These are phyloP conservation scores for Vanrija sp. DNA, from an alignment of 1,284 basidiomycete genomes.

Conservation along the genomic window DNA sequence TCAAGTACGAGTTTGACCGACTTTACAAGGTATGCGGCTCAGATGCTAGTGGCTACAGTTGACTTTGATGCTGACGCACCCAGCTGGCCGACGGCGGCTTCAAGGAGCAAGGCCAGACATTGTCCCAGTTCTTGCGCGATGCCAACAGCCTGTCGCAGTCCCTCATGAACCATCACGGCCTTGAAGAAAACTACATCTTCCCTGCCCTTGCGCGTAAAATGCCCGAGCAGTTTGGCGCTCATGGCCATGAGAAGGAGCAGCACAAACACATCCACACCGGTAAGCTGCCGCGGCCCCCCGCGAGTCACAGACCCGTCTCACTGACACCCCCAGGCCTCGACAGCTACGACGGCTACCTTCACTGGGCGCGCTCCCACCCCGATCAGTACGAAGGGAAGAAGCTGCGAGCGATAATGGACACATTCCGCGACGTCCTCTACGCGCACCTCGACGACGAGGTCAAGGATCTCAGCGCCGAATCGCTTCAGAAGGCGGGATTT, in stretches of 20 bases:
- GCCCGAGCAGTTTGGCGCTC: slow-evolving; percentile 55
- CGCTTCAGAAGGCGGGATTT: slow-evolving; percentile 61
- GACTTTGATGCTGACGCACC: no score
- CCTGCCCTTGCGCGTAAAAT: slow-evolving; percentile 61
- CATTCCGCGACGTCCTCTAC: slow-evolving; percentile 62
- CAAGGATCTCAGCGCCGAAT: slow-evolving; percentile 58
- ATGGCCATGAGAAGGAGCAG: slow-evolving; percentile 50
- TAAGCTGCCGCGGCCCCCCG: slow-evolving; percentile 25
- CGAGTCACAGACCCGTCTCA: neutral
- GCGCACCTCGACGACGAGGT: slow-evolving; percentile 65
- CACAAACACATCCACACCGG: slow-evolving; percentile 64
- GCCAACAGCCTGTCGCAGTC: slow-evolving; percentile 53
- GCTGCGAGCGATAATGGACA: slow-evolving; percentile 60
- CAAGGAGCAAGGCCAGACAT: slow-evolving; percentile 51
- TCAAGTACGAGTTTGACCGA: slow-evolving; percentile 39
- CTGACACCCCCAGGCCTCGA: slow-evolving; percentile 45
- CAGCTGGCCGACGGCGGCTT: slow-evolving; percentile 57
- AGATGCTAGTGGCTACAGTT: no score
- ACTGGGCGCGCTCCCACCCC: slow-evolving; percentile 54
- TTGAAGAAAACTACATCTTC: slow-evolving; percentile 58
- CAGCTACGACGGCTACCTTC: slow-evolving; percentile 54
- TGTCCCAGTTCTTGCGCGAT: slow-evolving; percentile 53
- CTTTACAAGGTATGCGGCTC: slow-evolving; percentile 37
- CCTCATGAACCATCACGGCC: slow-evolving; percentile 64
- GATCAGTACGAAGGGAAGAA: slow-evolving; percentile 57